Base-by-base conservation (phyloP, 768 basidiomycete species). In the Neoboletus brunneissimus region DNA sequence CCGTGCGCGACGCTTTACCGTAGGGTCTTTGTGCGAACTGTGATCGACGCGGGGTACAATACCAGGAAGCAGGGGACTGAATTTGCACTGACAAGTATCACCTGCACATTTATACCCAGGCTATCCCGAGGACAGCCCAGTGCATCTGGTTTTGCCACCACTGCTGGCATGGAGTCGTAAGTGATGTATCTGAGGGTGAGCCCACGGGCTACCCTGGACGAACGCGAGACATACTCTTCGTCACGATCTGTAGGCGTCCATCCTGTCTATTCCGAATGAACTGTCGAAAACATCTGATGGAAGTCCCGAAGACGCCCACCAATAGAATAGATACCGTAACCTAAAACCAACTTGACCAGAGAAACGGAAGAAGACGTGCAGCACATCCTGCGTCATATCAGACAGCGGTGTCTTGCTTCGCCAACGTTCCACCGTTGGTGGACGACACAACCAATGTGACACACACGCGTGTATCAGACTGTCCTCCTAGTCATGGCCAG, bases 41-140 rank as follows among this genome's bases (percentile, higher is more conserved):
- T 27, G 29, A 12, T 18, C 2, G 43, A 22, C 32, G 18, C 25
- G 22, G n/a, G 20, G 29, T 35, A 31, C 15, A 35, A 27, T 31
- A 15, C 25, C 49, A 38, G 61, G 34, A 55, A 32, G 11, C 4
- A 56, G 18, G 18, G 47, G 15, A 35, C 45, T 40, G 23, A 8
- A 10, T 40, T 23, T 35, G 42, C 5, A 51, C 35, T 34, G n/a
- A n/a, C 51, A 46, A 12, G 15, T 16, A 35, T 41, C 34, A n/a
- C 46, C 45, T 40, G 18, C 27, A 38, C 57, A 58, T 64, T 64
- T 66, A 67, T 67, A 63, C 43, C 37, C n/a, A n/a, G n/a, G n/a
- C n/a, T 43, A 32, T n/a, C 20, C 25, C 25, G 38, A 44, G n/a
- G 27, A 52, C 18, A 15, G 9, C 4, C 47, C 13, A 35, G 9